These are phyloP conservation scores for Hypomontagnella monticulosa DNA, from an alignment of 495 filamentous ascomycete genomes.

Conservation along the genomic window DNA sequence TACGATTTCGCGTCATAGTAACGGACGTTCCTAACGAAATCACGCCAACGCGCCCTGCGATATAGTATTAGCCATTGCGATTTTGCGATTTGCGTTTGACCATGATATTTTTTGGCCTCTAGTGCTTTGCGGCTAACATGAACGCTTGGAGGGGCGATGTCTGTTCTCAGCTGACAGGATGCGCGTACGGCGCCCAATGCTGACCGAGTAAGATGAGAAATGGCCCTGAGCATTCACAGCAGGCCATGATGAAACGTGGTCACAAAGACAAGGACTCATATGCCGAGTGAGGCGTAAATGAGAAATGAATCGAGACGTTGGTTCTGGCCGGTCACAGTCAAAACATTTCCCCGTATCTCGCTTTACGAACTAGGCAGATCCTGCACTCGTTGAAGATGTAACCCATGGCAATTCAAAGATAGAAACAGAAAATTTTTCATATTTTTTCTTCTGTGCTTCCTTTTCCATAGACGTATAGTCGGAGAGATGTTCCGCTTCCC, in stretches of 20 bases:
- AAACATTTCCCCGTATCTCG: background rate
- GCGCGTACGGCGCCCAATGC: background rate
- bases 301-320: conserved; percentile 2
- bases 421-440: conserved; percentile 4
- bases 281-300: background rate
- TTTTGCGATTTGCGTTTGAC: background rate
- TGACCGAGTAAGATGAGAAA: background rate
- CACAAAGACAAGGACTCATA: background rate
- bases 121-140: background rate
- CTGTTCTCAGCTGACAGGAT: conserved; percentile 1
- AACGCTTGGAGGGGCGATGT: background rate
- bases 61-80: background rate
- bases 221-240: conserved; percentile 9
- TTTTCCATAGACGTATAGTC: background rate
- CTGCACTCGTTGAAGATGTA: conserved; percentile 12
- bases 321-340: conserved; percentile 4
- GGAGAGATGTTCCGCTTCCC: conserved; percentile 28
- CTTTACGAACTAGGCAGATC: background rate
- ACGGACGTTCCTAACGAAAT: background rate
- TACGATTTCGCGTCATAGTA: background rate
- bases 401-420: conserved; percentile 23
- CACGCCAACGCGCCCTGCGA: background rate
- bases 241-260: conserved; percentile 3
- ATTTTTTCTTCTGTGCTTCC: background rate
- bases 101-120: background rate